phyloP scores from a whole-genome alignment of 2,329 filamentous ascomycete species.

The Pezicula rhizophila region DNA sequence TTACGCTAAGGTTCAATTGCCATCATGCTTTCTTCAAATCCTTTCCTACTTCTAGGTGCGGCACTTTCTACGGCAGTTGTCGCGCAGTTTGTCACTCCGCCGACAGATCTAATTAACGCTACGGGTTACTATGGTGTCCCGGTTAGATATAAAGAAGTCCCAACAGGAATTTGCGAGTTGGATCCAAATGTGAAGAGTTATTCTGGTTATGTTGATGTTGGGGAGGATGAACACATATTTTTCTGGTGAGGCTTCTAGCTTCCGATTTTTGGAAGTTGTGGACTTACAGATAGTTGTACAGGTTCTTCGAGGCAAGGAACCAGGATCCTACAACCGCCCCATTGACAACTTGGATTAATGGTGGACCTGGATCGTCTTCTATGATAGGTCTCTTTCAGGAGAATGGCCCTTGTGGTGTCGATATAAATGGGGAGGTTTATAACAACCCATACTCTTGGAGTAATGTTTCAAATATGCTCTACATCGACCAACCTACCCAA shows the following conservation, averaged over 20 bases:
- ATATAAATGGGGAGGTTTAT: constrained; percentile 32
- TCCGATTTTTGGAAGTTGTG: not conserved
- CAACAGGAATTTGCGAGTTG: constrained; percentile 38
- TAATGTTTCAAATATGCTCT: constrained; percentile 46
- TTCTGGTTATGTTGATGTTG: constrained; percentile 37
- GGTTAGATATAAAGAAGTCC: constrained; percentile 43
- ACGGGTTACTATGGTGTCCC: constrained; percentile 32
- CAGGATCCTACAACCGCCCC: constrained; percentile 39
- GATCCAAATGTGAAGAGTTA: constrained; percentile 36
- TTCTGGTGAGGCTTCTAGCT: constrained; percentile 14
- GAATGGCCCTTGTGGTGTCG: constrained; percentile 40
- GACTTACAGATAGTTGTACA: constrained; percentile 16
- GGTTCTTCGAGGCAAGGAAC: constrained; percentile 40
- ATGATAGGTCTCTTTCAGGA: constrained; percentile 59
- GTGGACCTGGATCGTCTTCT: constrained; percentile 57
- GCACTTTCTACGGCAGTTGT: constrained; percentile 2
- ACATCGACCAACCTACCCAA: constrained; percentile 55
- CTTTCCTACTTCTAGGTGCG: constrained; percentile 4
- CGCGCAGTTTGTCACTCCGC: constrained; percentile 31
- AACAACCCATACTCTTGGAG: constrained; percentile 55
- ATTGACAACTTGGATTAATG: constrained; percentile 59
- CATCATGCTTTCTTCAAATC: constrained; percentile 4
- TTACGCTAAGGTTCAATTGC: not conserved
- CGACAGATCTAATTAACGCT: constrained; percentile 30
- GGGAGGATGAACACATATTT: constrained; percentile 35